Percentiles rank a stretch among this genome's conserved stretches.
These are phyloP conservation scores for Aspergillus sclerotioniger DNA, from an alignment of 495 filamentous ascomycete genomes.

Conservation along the genomic window DNA sequence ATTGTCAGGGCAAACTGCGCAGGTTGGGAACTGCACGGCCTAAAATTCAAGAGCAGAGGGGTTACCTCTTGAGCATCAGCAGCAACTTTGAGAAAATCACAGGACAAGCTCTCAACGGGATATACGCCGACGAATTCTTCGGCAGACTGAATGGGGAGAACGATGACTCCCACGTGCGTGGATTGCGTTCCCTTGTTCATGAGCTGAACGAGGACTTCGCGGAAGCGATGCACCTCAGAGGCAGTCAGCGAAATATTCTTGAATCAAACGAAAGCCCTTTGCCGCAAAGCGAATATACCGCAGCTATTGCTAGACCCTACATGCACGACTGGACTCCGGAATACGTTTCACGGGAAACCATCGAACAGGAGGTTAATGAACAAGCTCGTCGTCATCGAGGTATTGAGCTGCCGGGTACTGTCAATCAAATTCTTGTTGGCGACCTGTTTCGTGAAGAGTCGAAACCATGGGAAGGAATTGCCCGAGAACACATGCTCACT, in stretches of 20 bases:
- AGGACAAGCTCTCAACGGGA: slow-evolving; percentile 52
- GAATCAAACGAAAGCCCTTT: not conserved
- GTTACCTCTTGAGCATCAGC: slow-evolving; percentile 53
- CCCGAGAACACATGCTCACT: slow-evolving; percentile 21
- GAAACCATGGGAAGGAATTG: slow-evolving; percentile 35
- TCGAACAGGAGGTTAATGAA: slow-evolving; percentile 21
- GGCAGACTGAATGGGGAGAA: slow-evolving; percentile 23
- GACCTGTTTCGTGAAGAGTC: slow-evolving; percentile 45
- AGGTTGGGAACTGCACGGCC: slow-evolving; percentile 51
- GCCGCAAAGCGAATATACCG: not conserved
- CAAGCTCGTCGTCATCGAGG: slow-evolving; percentile 30
- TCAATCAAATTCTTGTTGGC: slow-evolving; percentile 43
- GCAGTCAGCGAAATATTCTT: slow-evolving; percentile 33
- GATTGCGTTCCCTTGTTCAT: slow-evolving; percentile 60
- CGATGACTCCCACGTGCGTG: slow-evolving; percentile 29
- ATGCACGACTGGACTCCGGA: slow-evolving; percentile 18
- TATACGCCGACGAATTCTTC: slow-evolving; percentile 59
- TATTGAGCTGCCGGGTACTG: slow-evolving; percentile 44
- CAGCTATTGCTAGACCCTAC: slow-evolving; percentile 15
- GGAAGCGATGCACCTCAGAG: slow-evolving; percentile 41
- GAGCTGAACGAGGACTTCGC: slow-evolving; percentile 58
- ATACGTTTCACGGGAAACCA: not conserved
- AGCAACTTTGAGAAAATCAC: slow-evolving; percentile 49
- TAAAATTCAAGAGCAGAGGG: slow-evolving; percentile 49
- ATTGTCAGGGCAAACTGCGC: slow-evolving; percentile 25